A percentile compares a stretch with the other conserved stretches of the same genome.
These are phyloP conservation scores for Paramecium pentaurelia DNA, from an alignment of 73 alveolate genomes.

Conservation along the genomic window DNA sequence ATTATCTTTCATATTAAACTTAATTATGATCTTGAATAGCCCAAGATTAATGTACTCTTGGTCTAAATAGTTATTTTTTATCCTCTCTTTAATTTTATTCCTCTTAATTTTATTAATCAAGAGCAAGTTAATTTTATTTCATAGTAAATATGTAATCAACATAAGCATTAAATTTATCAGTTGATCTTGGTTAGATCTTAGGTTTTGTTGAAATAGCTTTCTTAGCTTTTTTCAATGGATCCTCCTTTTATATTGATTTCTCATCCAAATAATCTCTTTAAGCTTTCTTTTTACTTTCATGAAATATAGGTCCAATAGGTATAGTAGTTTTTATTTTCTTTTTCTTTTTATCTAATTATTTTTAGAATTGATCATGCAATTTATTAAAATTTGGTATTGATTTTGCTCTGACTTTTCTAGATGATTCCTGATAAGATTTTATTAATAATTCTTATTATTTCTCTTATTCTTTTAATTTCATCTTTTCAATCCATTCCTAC, in stretches of 20 bases:
- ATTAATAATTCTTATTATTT: neutral
- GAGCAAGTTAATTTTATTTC: neutral
- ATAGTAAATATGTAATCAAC: neutral
- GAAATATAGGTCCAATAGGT: neutral
- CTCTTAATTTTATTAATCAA: neutral
- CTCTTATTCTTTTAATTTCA: neutral
- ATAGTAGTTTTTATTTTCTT: neutral
- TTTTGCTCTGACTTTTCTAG: neutral
- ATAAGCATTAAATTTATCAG: neutral
- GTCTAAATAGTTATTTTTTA: neutral
- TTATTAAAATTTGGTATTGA: slow-evolving; percentile 12
- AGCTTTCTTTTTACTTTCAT: neutral
- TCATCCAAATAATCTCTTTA: slow-evolving; percentile 1
- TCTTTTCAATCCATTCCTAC: neutral
- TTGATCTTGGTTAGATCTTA: neutral
- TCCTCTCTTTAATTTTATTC: slow-evolving; percentile 1
- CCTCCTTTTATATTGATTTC: neutral
- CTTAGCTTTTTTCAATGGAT: neutral
- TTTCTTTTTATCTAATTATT: neutral
- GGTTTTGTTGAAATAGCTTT: neutral
- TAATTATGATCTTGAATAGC: neutral
- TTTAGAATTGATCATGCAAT: neutral
- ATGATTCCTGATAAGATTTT: neutral
- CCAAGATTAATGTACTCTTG: slow-evolving; percentile 27
- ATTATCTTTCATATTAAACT: neutral